Evolutionary conservation across 805 yeast genomes (phyloP).

Genomic region (Sugiyamaella boreocaroliniensis): DNA sequence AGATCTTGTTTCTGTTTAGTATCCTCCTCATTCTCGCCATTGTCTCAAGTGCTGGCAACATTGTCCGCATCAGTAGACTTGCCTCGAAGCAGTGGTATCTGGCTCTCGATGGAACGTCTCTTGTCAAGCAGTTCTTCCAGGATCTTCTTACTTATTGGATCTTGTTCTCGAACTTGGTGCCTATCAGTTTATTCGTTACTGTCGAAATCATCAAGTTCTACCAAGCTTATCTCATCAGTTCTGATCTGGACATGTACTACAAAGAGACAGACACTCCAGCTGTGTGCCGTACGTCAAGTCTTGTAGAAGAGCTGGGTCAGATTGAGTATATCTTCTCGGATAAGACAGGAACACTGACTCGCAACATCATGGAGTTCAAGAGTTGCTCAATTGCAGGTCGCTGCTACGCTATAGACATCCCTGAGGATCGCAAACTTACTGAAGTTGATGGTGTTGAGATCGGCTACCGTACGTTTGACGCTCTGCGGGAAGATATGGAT

Average conservation of each 20-base stretch:
- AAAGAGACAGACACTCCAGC: slow-evolving; percentile 88
- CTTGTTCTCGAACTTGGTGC: slow-evolving; percentile 92
- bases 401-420: slow-evolving; percentile 80
- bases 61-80: slow-evolving; percentile 56
- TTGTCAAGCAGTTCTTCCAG: slow-evolving; percentile 66
- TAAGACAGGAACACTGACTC: slow-evolving; percentile 92
- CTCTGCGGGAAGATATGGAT: slow-evolving; percentile 43
- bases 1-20: slow-evolving; percentile 80
- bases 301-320: slow-evolving; percentile 96
- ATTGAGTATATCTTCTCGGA: slow-evolving; percentile 94
- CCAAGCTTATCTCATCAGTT: slow-evolving; percentile 88
- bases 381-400: slow-evolving; percentile 89
- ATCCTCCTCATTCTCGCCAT: slow-evolving; percentile 69
- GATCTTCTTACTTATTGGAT: slow-evolving; percentile 95
- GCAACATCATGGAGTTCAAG: slow-evolving; percentile 95
- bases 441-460: slow-evolving; percentile 72
- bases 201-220: slow-evolving; percentile 93
- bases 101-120: slow-evolving; percentile 59
- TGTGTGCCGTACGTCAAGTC: slow-evolving; percentile 86
- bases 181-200: slow-evolving; percentile 87
- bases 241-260: slow-evolving; percentile 90
- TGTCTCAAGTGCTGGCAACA: slow-evolving; percentile 83
- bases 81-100: slow-evolving; percentile 54
- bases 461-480: slow-evolving; percentile 69
- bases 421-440: slow-evolving; percentile 78